Conservation (phyloP, 306 rosid genomes). For the Phaseolus lunatus region DNA sequence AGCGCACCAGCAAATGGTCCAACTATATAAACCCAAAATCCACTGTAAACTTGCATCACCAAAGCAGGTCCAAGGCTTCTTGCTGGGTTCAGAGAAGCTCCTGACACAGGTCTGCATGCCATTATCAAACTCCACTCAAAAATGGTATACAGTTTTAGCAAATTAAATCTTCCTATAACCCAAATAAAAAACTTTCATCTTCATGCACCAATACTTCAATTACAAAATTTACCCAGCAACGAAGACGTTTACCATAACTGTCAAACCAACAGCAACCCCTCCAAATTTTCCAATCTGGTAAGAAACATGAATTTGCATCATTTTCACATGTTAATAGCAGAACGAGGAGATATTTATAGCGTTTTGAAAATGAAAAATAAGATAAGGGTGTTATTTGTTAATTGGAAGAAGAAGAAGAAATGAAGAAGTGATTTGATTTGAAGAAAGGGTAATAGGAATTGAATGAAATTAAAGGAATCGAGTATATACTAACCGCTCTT, state of each 20-base stretch:
- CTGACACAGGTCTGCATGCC: conserved; percentile 64
- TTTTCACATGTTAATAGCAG: not conserved
- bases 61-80: conserved; percentile 80
- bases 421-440: not conserved
- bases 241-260: conserved; percentile 58
- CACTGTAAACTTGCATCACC: conserved; percentile 48
- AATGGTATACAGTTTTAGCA: not conserved
- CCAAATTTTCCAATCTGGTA: conserved; percentile 73
- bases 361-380: too few relatives aligned
- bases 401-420: too few relatives aligned
- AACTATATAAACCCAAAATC: conserved; percentile 59
- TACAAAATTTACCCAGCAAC: conserved; percentile 65
- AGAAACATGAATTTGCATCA: not conserved
- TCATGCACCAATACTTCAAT: not conserved
- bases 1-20: conserved; percentile 65
- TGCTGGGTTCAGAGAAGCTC: conserved; percentile 82
- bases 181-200: not conserved
- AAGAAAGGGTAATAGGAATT: not conserved
- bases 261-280: conserved; percentile 73
- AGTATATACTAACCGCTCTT: conserved; percentile 61
- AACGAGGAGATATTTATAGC: too few relatives aligned
- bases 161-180: not conserved
- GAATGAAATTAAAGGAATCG: not conserved
- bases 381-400: too few relatives aligned
- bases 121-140: conserved; percentile 19